Evolutionary conservation across 805 yeast species (phyloP).

Genomic region (Maudiozyma turicensis): DNA sequence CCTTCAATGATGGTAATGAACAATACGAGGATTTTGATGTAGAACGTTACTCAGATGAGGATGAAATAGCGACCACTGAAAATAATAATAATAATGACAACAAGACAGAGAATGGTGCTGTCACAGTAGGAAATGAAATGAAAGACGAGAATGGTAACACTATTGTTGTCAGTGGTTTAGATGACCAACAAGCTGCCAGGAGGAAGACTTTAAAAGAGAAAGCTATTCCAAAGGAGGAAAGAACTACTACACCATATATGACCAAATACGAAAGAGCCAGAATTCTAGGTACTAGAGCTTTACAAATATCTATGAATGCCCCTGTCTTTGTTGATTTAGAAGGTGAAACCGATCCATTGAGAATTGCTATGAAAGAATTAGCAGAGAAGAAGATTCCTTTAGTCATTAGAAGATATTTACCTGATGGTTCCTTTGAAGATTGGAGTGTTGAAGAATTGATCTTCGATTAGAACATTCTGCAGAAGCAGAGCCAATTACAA

Average conservation of each 20-base stretch:
- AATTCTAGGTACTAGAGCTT: constrained; percentile 92
- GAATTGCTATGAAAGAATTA: constrained; percentile 94
- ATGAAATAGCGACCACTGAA: constrained; percentile 30
- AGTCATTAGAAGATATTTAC: constrained; percentile 89
- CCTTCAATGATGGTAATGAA: constrained; percentile 59
- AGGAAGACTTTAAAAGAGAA: constrained; percentile 65
- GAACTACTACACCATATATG: constrained; percentile 97
- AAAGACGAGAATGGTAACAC: constrained; percentile 59
- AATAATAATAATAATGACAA: constrained; percentile 24
- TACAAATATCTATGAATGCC: constrained; percentile 96
- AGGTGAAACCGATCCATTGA: constrained; percentile 98
- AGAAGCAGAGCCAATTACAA: not conserved
- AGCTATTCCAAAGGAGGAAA: constrained; percentile 79
- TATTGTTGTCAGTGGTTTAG: constrained; percentile 59
- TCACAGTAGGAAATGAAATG: constrained; percentile 26
- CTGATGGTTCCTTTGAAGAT: constrained; percentile 95
- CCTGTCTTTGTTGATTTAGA: constrained; percentile 96
- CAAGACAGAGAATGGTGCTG: constrained; percentile 27
- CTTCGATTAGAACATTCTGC: constrained; percentile 54
- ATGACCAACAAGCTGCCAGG: constrained; percentile 36
- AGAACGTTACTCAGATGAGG: constrained; percentile 73
- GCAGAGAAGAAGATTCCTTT: constrained; percentile 91
- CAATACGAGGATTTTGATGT: constrained; percentile 75
- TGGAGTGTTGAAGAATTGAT: constrained; percentile 99
- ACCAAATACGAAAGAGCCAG: constrained; percentile 98